Conservation (phyloP, 139 green algal species). For the Pleodorina starrii region DNA sequence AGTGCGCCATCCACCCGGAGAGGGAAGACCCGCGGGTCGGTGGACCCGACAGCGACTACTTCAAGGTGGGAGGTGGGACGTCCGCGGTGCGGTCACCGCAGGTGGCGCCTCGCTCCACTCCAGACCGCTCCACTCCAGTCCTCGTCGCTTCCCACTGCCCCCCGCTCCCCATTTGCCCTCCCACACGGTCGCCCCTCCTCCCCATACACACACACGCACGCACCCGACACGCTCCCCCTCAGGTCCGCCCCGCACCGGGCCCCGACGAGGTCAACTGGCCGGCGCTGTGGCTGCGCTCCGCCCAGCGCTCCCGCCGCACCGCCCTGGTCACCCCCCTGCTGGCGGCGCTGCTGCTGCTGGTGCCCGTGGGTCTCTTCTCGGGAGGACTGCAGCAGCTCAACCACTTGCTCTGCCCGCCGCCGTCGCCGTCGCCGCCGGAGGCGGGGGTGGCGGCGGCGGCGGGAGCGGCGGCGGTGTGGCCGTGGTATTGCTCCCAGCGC, state of each 20-base stretch:
- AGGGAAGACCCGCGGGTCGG: background rate
- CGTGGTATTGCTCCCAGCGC: constrained; percentile 76
- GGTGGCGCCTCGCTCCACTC: too few relatives aligned
- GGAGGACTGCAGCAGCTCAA: constrained; percentile 54
- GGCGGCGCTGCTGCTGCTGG: constrained; percentile 66
- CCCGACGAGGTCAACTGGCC: constrained; percentile 81
- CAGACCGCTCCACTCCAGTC: too few relatives aligned
- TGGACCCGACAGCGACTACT: background rate
- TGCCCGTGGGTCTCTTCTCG: constrained; percentile 72
- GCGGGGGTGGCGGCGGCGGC: too few relatives aligned
- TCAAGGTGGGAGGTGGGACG: constrained; percentile 15
- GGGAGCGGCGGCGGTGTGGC: background rate
- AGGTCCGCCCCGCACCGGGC: constrained; percentile 67
- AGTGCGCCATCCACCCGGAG: constrained; percentile 36
- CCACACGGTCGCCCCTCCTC: too few relatives aligned
- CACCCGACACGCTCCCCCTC: too few relatives aligned
- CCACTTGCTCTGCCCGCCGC: constrained; percentile 19
- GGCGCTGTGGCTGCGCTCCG: constrained; percentile 62
- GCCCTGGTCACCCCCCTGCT: constrained; percentile 51
- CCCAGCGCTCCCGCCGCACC: constrained; percentile 63
- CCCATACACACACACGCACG: too few relatives aligned
- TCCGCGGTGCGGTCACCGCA: too few relatives aligned
- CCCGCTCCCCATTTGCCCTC: too few relatives aligned
- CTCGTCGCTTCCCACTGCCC: too few relatives aligned
- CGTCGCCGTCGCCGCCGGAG: too few relatives aligned